A percentile compares a stretch with the other conserved stretches of the same genome.
Evolutionary conservation across 331 rosid genomes (phyloP).

Genomic region (Acacia concinna): DNA sequence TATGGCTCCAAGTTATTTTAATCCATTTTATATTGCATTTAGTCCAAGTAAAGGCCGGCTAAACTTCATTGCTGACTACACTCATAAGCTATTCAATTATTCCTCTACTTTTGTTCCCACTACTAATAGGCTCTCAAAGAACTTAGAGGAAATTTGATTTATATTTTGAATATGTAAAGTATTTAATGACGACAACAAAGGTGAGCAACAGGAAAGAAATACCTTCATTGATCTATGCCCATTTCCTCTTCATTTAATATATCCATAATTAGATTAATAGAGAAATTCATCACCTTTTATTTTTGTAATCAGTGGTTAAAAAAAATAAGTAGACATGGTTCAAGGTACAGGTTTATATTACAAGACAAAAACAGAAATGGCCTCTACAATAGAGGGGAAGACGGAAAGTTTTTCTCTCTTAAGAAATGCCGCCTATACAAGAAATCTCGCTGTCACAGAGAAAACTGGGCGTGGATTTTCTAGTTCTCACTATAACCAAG

Average conservation of each 20-base stretch:
- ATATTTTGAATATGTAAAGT: not conserved
- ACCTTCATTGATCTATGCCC: too few species aligned
- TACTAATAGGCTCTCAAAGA: not conserved
- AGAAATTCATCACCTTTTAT: too few species aligned
- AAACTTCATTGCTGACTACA: not conserved
- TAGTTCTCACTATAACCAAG: conserved; percentile 57
- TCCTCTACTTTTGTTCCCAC: not conserved
- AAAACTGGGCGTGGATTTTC: not conserved
- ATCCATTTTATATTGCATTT: not conserved
- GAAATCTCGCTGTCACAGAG: conserved; percentile 18
- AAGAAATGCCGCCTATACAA: conserved; percentile 44
- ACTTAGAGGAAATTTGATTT: not conserved
- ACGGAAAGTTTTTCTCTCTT: too few species aligned
- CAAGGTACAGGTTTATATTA: not conserved
- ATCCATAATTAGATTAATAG: too few species aligned
- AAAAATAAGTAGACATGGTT: not conserved
- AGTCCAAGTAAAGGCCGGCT: not conserved
- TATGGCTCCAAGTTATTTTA: too few species aligned
- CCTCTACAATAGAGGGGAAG: not conserved
- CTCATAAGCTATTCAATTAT: not conserved
- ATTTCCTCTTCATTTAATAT: too few species aligned
- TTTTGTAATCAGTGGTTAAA: not conserved
- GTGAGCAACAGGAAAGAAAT: too few species aligned
- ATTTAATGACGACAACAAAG: not conserved
- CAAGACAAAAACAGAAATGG: not conserved